Conservation (phyloP, 2,329 filamentous ascomycete species). For the Aspergillus japonicus region DNA sequence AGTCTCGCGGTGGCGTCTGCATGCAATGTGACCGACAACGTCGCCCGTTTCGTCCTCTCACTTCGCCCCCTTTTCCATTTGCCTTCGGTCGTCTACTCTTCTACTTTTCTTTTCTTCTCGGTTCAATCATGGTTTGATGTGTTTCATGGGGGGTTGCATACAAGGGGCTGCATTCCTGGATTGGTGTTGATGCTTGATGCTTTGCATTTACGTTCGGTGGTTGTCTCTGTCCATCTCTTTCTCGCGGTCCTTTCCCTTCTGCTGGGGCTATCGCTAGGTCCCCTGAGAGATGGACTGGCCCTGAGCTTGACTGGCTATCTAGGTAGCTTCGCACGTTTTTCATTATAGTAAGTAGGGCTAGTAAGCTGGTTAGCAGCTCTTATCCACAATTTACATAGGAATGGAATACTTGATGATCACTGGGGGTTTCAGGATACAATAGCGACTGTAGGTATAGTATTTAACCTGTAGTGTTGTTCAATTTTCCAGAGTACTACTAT, state of each 20-base stretch:
- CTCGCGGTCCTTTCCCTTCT: slow-evolving; percentile 1
- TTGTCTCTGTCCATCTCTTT: neutral
- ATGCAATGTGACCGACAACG: neutral
- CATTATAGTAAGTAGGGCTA: slow-evolving; percentile 1
- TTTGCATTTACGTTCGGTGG: slow-evolving; percentile 1
- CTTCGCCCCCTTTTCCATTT: neutral
- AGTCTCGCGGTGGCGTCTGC: neutral
- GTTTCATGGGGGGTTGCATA: slow-evolving; percentile 6
- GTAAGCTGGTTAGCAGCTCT: neutral
- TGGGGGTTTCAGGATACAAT: too few species aligned
- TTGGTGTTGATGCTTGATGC: slow-evolving; percentile 5
- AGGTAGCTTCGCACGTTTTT: slow-evolving; percentile 3
- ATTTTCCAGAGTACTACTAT: too few species aligned
- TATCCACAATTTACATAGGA: neutral
- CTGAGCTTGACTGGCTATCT: neutral
- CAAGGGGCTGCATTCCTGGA: slow-evolving; percentile 5
- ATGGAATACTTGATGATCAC: neutral
- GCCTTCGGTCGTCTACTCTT: neutral
- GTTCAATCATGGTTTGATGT: slow-evolving; percentile 6
- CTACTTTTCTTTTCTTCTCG: neutral
- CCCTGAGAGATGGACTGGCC: neutral
- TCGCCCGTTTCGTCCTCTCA: neutral
- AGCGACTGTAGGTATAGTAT: too few species aligned
- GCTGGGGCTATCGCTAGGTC: slow-evolving; percentile 1
- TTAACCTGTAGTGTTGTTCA: too few species aligned